These are phyloP conservation scores for Dittrichia graveolens DNA, from an alignment of 129 eudicot genomes.

Conservation along the genomic window DNA sequence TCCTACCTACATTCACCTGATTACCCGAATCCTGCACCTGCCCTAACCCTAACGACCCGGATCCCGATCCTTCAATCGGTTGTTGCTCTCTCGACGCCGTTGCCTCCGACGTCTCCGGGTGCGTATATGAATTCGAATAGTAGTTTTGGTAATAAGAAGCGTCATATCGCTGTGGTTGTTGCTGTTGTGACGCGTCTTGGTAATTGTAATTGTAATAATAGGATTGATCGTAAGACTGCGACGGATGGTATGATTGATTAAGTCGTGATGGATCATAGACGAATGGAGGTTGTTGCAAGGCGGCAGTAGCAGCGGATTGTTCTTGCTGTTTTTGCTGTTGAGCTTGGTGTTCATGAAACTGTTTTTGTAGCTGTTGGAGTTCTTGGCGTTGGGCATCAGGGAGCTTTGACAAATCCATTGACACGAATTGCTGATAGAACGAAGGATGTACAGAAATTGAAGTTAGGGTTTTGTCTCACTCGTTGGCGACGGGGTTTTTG, in stretches of 20 bases:
- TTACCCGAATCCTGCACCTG: slow-evolving; percentile 37
- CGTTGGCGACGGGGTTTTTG: background rate
- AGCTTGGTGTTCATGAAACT: slow-evolving; percentile 47
- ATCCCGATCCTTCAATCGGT: slow-evolving; percentile 12
- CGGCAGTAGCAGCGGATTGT: slow-evolving; percentile 12
- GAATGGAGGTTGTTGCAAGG: slow-evolving; percentile 28
- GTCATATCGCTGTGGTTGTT: slow-evolving; percentile 23
- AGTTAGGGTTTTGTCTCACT: slow-evolving; percentile 23
- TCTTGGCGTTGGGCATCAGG: slow-evolving; percentile 45
- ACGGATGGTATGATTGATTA: slow-evolving; percentile 29
- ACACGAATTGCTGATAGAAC: background rate
- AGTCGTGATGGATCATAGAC: slow-evolving; percentile 25
- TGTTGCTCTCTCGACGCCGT: slow-evolving; percentile 23
- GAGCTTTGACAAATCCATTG: slow-evolving; percentile 40
- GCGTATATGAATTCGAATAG: slow-evolving; percentile 33
- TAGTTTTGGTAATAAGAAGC: slow-evolving; percentile 28
- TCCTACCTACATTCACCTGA: slow-evolving; percentile 25
- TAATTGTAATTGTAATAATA: slow-evolving; percentile 36
- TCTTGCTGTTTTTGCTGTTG: slow-evolving; percentile 28
- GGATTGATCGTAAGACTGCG: slow-evolving; percentile 29
- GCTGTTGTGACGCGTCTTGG: slow-evolving; percentile 33
- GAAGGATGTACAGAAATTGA: background rate
- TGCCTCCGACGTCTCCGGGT: slow-evolving; percentile 14
- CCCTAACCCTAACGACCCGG: slow-evolving; percentile 26
- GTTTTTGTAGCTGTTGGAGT: slow-evolving; percentile 40